Conservation (phyloP, 176 grass and related monocot genomes). For the Carex kokanica region DNA sequence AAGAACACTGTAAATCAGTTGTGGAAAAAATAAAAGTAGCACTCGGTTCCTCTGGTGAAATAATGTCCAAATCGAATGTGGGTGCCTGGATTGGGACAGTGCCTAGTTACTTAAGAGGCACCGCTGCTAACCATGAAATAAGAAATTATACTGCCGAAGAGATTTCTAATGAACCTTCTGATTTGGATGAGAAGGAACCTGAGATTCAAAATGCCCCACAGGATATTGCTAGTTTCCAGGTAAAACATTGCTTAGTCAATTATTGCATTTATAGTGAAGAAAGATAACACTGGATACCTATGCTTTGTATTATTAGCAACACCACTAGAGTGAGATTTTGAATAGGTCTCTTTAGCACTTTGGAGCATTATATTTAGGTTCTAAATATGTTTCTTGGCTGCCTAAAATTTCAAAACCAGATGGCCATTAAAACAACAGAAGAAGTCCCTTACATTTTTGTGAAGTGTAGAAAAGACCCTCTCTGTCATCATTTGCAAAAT, state of each 20-base stretch:
- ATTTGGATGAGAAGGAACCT: conserved; percentile 29
- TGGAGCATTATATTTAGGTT: not conserved
- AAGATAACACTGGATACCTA: not conserved
- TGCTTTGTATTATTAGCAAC: not conserved
- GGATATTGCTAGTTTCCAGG: conserved; percentile 91
- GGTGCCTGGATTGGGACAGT: conserved; percentile 68
- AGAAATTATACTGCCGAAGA: not conserved
- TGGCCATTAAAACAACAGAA: not conserved
- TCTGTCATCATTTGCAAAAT: not conserved
- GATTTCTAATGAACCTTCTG: conserved; percentile 28
- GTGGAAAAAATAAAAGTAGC: conserved; percentile 74
- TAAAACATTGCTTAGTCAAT: conserved; percentile 14
- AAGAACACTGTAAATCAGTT: conserved; percentile 51
- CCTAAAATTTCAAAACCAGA: not conserved
- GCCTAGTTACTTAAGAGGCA: conserved; percentile 55
- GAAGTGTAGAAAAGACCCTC: not conserved
- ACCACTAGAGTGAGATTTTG: not conserved
- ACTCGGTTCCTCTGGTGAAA: conserved; percentile 47
- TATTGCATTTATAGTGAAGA: conserved; percentile 13
- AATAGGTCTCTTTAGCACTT: not conserved
- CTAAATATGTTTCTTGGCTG: not conserved
- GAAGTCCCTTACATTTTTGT: not conserved
- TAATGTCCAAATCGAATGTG: conserved; percentile 49
- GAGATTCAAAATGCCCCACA: conserved; percentile 28
- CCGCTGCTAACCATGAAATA: not conserved